Conservation (phyloP, 208 protist species). For the Herpetomonas tarakana region DNA sequence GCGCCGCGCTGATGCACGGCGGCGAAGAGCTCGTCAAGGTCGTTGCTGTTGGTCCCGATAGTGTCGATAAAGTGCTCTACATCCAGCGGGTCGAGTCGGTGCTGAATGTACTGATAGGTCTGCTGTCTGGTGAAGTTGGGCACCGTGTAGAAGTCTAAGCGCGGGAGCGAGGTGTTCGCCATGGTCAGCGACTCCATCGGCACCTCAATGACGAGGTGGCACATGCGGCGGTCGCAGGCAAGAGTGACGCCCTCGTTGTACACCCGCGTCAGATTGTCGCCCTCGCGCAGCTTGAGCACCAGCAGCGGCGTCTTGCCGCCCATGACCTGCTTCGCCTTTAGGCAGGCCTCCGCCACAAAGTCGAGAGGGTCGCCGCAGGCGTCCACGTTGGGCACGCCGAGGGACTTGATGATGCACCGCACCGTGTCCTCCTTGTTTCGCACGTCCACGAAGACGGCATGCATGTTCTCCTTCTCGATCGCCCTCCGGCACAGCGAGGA, state of each 20-base stretch:
- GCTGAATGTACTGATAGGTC: slow-evolving; percentile 67
- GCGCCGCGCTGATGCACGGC: slow-evolving; percentile 57
- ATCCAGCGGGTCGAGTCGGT: slow-evolving; percentile 69
- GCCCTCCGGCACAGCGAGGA: slow-evolving; percentile 50
- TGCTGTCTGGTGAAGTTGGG: slow-evolving; percentile 72
- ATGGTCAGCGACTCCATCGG: slow-evolving; percentile 73
- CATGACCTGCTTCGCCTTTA: slow-evolving; percentile 44
- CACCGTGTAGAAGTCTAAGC: slow-evolving; percentile 77
- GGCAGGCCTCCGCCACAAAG: slow-evolving; percentile 76
- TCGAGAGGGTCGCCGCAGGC: slow-evolving; percentile 82
- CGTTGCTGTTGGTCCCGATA: slow-evolving; percentile 82
- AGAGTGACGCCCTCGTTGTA: slow-evolving; percentile 66
- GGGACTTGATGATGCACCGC: slow-evolving; percentile 56
- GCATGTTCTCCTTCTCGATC: slow-evolving; percentile 52
- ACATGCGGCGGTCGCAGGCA: slow-evolving; percentile 59
- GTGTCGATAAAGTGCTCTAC: slow-evolving; percentile 61
- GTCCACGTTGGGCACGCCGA: slow-evolving; percentile 79
- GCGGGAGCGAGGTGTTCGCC: slow-evolving; percentile 66
- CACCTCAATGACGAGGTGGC: slow-evolving; percentile 79
- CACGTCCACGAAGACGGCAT: slow-evolving; percentile 75
- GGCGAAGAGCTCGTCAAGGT: slow-evolving; percentile 81
- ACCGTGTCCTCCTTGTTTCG: slow-evolving; percentile 70
- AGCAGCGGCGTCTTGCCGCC: slow-evolving; percentile 51
- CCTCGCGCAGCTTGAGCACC: slow-evolving; percentile 63
- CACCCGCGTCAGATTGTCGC: slow-evolving; percentile 45